Base-by-base conservation (phyloP, 2,329 filamentous ascomycete species). In the Venturia nashicola region DNA sequence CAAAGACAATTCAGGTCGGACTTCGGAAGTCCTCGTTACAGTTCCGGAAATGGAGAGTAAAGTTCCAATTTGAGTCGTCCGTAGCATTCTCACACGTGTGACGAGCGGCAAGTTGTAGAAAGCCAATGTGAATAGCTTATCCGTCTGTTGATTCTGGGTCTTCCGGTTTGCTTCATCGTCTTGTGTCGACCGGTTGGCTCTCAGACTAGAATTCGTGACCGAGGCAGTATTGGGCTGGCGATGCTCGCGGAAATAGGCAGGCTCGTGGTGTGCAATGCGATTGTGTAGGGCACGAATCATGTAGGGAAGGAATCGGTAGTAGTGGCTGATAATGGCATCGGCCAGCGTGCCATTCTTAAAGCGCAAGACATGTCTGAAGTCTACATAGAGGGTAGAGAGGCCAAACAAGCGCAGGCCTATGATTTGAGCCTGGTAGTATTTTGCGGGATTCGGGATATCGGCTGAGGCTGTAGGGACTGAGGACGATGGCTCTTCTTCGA, bases 11-110 rank as follows among this genome's bases (percentile, higher is more conserved):
- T 99, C 94, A 0, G 94, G 94, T 42, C 94, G 86, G 32, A 99
- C 94, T 80, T 99, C 94, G 11, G 94, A 99, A 6, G 94, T 99
- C 73, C 94, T 85, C 0, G 94, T 99, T 36, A 96, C 93, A 0
- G 94, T 99, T 59, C 94, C 94, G 8, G 94, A 99, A 69, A 99
- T 96, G 12, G 94, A 97, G 6, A 96, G 84, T 54, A 99, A 83
- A 72, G 93, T 90, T 63, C 94, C 94, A 70, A 99, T 95, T 69
- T 96, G 92, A 67, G 85, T 83, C 34, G 94, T 96, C 40, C 94
- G 87, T 67, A 99, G 80, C 70, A 91, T 87, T 66, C 92, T 89
- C 64, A 97, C 85, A 68, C 92, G 83, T 1, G 91, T 94, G 16
- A 96, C 89, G 1, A 96, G 82, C 0, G 92, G 90, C 36, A 97